phyloP scores from a whole-genome alignment of 2,329 filamentous ascomycete genomes.

The Aulographum hederae region DNA sequence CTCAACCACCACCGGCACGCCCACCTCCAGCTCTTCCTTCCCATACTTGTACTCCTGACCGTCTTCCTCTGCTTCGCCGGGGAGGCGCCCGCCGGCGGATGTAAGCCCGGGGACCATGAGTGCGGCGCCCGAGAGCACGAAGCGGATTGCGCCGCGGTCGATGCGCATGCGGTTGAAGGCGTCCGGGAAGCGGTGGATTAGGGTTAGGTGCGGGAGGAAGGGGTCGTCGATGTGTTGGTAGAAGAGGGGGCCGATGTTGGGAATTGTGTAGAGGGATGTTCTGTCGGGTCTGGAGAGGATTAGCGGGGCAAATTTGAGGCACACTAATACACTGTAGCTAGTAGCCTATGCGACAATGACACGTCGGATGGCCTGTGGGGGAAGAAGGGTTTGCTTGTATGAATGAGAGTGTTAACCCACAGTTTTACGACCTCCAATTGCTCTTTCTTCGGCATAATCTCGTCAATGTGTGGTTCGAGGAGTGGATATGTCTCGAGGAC shows the following conservation, averaged over 20 bases:
- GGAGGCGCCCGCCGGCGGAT: slow-evolving; percentile 61
- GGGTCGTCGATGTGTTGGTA: slow-evolving; percentile 68
- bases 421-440: slow-evolving; percentile 84
- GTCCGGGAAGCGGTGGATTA: slow-evolving; percentile 78
- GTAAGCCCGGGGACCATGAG: slow-evolving; percentile 95
- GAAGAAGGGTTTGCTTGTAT: too few relatives aligned
- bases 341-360: not conserved
- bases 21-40: slow-evolving; percentile 54
- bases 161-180: slow-evolving; percentile 75
- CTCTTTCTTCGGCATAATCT: slow-evolving; percentile 86
- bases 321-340: too few relatives aligned
- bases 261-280: slow-evolving; percentile 72
- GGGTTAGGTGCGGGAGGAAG: slow-evolving; percentile 69
- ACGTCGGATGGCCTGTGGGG: not conserved
- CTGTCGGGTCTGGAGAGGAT: slow-evolving; percentile 67
- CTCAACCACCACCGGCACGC: slow-evolving; percentile 71
- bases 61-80: slow-evolving; percentile 26
- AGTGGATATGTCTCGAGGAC: slow-evolving; percentile 73
- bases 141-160: slow-evolving; percentile 89
- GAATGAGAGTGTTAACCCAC: too few relatives aligned
- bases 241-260: slow-evolving; percentile 56
- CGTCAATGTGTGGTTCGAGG: slow-evolving; percentile 75
- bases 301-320: too few relatives aligned
- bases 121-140: slow-evolving; percentile 81
- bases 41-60: slow-evolving; percentile 31